Evolutionary conservation across 2,329 filamentous ascomycete genomes (phyloP), one percentile per base, ranked within the genome.

Genomic region (Phoma sp.): DNA sequence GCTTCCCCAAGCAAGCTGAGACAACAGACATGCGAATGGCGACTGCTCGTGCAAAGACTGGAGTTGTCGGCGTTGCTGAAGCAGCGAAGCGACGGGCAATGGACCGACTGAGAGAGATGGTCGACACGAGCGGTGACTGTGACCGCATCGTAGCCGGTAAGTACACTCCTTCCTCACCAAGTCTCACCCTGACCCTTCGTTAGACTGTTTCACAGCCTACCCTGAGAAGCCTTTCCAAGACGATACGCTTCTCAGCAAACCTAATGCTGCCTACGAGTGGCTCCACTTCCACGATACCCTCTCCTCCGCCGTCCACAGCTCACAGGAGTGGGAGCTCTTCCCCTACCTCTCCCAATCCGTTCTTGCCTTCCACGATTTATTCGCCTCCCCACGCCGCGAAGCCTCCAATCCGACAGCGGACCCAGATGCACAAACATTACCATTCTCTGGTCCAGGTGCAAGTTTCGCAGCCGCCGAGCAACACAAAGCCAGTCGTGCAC

Each of bases 151-250:
- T 93, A 69, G 87, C 86, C 11, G 83, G 76, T 77, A 68, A 39
- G 63, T 50, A 32, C 7, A 37, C 10, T 14, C 9, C 17, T 21
- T 28, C 5, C 4, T 21, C 25, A 6, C 2, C 21, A 18, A 39
- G n/a, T n/a, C n/a, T n/a, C n/a, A n/a, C n/a, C n/a, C n/a, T n/a
- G n/a, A n/a, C n/a, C n/a, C n/a, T n/a, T n/a, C n/a, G n/a, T n/a
- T 50, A 15, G 90, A 98, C 58, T 88, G 96, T 65, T 96, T 97
- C 69, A 82, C 89, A 18, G 84, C 90, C 61, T 99, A 96, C 73
- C 92, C 93, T 0, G 87, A 86, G 34, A 90, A 92, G 64, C 87
- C 92, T 17, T 99, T 90, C 76, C 96, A 97, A 77, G 95, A 99
- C 72, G 95, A 99, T 74, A 89, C 88, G 1, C 89, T 91, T 63